Evolutionary conservation across 2,329 filamentous ascomycete species (phyloP).

Genomic region (Verticillium isaacii): DNA sequence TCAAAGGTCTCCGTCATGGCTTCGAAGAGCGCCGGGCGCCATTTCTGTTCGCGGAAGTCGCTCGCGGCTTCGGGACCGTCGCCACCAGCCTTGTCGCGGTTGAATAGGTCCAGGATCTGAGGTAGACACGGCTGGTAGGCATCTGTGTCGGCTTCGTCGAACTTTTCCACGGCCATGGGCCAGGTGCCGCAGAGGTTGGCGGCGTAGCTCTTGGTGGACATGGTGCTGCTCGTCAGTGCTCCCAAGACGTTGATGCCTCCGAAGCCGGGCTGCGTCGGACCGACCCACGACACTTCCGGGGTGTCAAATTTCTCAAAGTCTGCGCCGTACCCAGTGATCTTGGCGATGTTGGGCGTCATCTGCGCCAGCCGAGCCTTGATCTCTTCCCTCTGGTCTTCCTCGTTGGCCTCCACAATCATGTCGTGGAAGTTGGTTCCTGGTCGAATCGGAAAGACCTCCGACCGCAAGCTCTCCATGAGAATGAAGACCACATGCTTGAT

Average conservation of each 20-base stretch:
- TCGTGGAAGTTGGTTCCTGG: slow-evolving; percentile 23
- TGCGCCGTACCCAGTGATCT: slow-evolving; percentile 14
- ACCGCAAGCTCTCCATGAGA: slow-evolving; percentile 29
- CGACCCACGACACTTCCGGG: slow-evolving; percentile 9
- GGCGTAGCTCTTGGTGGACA: slow-evolving; percentile 29
- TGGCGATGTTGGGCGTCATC: slow-evolving; percentile 17
- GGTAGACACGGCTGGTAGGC: slow-evolving; percentile 33
- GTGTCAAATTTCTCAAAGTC: neutral
- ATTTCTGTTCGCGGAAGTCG: slow-evolving; percentile 11
- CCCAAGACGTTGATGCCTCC: slow-evolving; percentile 27
- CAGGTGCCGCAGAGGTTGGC: slow-evolving; percentile 28
- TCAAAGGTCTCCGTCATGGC: slow-evolving; percentile 14
- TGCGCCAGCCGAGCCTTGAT: slow-evolving; percentile 19
- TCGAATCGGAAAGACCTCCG: slow-evolving; percentile 29
- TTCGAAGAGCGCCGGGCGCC: slow-evolving; percentile 13
- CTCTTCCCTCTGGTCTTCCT: slow-evolving; percentile 18
- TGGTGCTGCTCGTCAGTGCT: slow-evolving; percentile 26
- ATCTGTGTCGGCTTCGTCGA: slow-evolving; percentile 27
- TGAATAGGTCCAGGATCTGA: slow-evolving; percentile 15
- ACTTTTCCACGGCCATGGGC: slow-evolving; percentile 27
- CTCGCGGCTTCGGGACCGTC: neutral
- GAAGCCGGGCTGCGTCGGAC: slow-evolving; percentile 15
- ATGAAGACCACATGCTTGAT: slow-evolving; percentile 30
- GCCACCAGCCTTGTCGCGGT: slow-evolving; percentile 8
- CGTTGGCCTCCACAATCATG: slow-evolving; percentile 16